Evolutionary conservation across 305 asterid genomes (phyloP).

Genomic region (Ruellia speciosa): DNA sequence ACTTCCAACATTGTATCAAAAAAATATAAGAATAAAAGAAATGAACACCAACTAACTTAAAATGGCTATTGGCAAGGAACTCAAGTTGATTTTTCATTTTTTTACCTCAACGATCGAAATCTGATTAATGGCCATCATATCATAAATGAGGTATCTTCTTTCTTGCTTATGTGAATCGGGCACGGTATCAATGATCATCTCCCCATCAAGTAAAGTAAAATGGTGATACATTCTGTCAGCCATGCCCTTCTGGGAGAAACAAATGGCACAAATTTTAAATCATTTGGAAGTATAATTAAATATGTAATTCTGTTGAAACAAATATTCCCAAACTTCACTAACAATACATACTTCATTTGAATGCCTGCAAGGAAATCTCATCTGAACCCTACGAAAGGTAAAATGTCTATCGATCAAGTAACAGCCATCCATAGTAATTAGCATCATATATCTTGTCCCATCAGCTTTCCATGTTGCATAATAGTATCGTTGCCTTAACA

Average conservation of each 20-base stretch:
- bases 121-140: slow-evolving; percentile 85
- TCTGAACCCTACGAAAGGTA: slow-evolving; percentile 86
- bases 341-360: slow-evolving; percentile 55
- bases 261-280: slow-evolving; percentile 16
- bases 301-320: neutral
- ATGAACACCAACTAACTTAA: neutral
- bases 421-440: slow-evolving; percentile 91
- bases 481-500: slow-evolving; percentile 88
- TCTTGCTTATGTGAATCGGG: slow-evolving; percentile 78
- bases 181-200: slow-evolving; percentile 84
- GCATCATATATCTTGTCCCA: slow-evolving; percentile 98
- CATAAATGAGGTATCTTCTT: slow-evolving; percentile 94
- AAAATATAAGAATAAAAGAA: neutral
- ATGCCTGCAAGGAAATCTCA: slow-evolving; percentile 84
- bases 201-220: slow-evolving; percentile 96
- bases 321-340: neutral
- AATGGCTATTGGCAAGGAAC: neutral
- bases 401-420: slow-evolving; percentile 86
- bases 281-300: slow-evolving; percentile 1
- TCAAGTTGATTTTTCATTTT: slow-evolving; percentile 10
- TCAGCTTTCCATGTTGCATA: slow-evolving; percentile 99
- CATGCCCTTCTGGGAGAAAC: slow-evolving; percentile 42
- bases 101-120: slow-evolving; percentile 75
- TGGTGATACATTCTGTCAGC: slow-evolving; percentile 61
- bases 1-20: neutral